phyloP scores from a whole-genome alignment of 192 early-diverging fungal genomes.

The Umbelopsis isabellina region DNA sequence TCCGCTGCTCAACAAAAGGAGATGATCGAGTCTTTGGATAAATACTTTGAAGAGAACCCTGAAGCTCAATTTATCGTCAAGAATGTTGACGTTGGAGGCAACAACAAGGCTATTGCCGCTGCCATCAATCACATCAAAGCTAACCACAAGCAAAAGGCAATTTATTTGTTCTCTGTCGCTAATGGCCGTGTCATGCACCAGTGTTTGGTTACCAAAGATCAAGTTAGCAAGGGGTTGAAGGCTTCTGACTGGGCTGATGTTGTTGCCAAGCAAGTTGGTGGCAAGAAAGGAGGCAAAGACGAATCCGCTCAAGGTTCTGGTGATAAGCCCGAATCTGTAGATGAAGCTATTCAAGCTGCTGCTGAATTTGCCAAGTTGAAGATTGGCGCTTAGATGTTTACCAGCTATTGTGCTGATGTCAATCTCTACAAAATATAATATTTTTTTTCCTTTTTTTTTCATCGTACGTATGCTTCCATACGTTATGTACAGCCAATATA shows the following conservation, averaged over 20 bases:
- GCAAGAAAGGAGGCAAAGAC: constrained; percentile 94
- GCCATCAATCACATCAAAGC: constrained; percentile 81
- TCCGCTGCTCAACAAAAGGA: constrained; percentile 87
- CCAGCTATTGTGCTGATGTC: constrained; percentile 12
- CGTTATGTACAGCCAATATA: constrained; percentile 22
- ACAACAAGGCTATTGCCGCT: constrained; percentile 83
- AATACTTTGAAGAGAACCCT: constrained; percentile 68
- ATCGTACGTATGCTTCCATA: constrained; percentile 11
- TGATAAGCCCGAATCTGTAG: constrained; percentile 59
- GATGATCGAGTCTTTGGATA: constrained; percentile 76
- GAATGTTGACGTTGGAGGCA: constrained; percentile 71
- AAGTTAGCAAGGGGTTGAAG: constrained; percentile 80
- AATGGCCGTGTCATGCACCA: constrained; percentile 76
- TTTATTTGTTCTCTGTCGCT: constrained; percentile 76
- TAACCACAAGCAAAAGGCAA: constrained; percentile 80
- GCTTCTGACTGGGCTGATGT: constrained; percentile 90
- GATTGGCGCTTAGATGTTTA: constrained; percentile 42
- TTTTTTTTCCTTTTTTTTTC: neutral
- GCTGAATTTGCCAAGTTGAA: constrained; percentile 74
- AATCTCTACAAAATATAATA: neutral
- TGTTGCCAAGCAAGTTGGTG: constrained; percentile 82
- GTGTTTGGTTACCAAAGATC: constrained; percentile 80
- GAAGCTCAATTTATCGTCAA: constrained; percentile 60
- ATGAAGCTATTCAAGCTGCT: constrained; percentile 78
- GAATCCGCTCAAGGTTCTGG: constrained; percentile 93